These are phyloP conservation scores for Nannochloris sp. DNA, from an alignment of 139 green algal genomes.

Conservation along the genomic window DNA sequence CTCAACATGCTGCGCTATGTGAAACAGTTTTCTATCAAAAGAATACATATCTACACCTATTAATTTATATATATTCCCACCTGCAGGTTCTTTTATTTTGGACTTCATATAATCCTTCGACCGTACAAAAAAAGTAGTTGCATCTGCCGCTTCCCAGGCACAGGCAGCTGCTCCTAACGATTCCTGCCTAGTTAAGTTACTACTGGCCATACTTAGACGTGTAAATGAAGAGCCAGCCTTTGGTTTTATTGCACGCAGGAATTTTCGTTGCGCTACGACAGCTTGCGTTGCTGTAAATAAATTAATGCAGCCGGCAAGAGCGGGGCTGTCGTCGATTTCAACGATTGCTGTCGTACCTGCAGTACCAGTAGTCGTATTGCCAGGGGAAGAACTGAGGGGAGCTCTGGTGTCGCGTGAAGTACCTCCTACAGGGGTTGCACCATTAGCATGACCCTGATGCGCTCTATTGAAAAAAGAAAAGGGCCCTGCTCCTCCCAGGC, in stretches of 20 bases:
- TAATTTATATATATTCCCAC: slow-evolving; percentile 57
- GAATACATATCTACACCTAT: slow-evolving; percentile 61
- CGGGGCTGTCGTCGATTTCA: neutral
- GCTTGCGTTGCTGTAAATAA: slow-evolving; percentile 6
- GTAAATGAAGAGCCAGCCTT: slow-evolving; percentile 9
- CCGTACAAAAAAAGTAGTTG: slow-evolving; percentile 19
- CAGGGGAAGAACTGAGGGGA: too few relatives aligned
- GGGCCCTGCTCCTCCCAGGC: too few relatives aligned
- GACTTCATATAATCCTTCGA: slow-evolving; percentile 31
- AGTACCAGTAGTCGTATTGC: too few relatives aligned
- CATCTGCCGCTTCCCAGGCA: slow-evolving; percentile 15
- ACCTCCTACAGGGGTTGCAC: too few relatives aligned
- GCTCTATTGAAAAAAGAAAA: too few relatives aligned
- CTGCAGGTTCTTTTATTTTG: slow-evolving; percentile 46
- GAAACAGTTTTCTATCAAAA: slow-evolving; percentile 60
- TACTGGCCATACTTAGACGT: neutral
- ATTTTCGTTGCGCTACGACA: neutral
- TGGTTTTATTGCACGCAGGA: slow-evolving; percentile 8
- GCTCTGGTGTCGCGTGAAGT: too few relatives aligned
- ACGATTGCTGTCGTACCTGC: too few relatives aligned
- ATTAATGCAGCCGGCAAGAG: slow-evolving; percentile 11
- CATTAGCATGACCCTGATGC: too few relatives aligned
- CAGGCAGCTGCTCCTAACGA: neutral
- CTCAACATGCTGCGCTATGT: slow-evolving; percentile 61
- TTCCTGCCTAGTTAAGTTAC: neutral